Percentiles rank a stretch among this genome's conserved stretches.
Conservation (phyloP, 2,329 filamentous ascomycete genomes). For the Zymoseptoria passerinii region DNA sequence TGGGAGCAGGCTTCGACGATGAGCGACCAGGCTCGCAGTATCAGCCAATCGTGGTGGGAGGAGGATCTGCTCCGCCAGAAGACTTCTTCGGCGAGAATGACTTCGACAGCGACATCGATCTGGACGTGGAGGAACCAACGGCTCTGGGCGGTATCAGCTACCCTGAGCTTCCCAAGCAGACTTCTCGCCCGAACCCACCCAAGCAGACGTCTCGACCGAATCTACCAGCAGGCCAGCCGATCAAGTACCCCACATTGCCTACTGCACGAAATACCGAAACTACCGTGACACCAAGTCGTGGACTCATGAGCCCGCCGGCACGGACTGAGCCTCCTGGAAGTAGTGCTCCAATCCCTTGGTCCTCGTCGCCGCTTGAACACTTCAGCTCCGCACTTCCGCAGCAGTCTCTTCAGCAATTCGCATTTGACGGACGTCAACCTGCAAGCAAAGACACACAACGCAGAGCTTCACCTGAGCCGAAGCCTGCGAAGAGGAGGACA, state of each 20-base stretch:
- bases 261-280: constrained; percentile 12
- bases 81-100: constrained; percentile 63
- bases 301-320: constrained; percentile 23
- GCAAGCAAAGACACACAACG: not conserved
- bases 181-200: constrained; percentile 10
- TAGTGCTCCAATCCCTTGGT: constrained; percentile 61
- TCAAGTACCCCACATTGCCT: constrained; percentile 26
- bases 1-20: constrained; percentile 34
- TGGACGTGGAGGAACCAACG: constrained; percentile 59
- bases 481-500: constrained; percentile 52
- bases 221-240: not conserved
- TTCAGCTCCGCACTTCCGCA: constrained; percentile 17
- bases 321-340: constrained; percentile 36
- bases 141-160: constrained; percentile 32
- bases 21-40: constrained; percentile 20
- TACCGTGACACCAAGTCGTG: constrained; percentile 8
- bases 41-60: constrained; percentile 18
- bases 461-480: constrained; percentile 20
- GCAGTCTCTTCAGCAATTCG: constrained; percentile 11
- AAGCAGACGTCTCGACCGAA: constrained; percentile 13
- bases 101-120: constrained; percentile 73
- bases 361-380: constrained; percentile 40
- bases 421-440: constrained; percentile 9
- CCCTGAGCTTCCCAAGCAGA: constrained; percentile 31
- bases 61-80: constrained; percentile 4